Evolutionary conservation across 179 eudicot genomes (phyloP).

Genomic region (Gypsophila paniculata): DNA sequence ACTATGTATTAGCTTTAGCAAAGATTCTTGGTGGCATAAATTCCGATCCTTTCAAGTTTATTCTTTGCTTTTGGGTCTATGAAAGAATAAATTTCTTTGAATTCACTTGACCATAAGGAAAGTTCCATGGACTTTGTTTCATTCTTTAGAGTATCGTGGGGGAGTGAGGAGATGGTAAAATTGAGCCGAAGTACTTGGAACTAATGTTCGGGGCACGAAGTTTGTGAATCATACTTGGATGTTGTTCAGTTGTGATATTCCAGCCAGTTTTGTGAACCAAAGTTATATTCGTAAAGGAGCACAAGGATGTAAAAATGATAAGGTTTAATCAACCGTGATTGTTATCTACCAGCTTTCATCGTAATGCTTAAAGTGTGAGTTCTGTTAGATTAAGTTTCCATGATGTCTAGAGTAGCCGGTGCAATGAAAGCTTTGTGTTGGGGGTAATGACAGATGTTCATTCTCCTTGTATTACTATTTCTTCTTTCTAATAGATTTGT

Average conservation of each 20-base stretch:
- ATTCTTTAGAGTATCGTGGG: not conserved
- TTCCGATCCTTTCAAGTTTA: not conserved
- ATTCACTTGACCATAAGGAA: not conserved
- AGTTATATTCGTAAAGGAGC: not conserved
- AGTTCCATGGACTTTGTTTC: not conserved
- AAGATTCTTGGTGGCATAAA: constrained; percentile 7
- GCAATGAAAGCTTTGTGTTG: no score
- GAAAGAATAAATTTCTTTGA: not conserved
- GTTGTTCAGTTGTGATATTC: not conserved
- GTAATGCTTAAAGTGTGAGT: not conserved
- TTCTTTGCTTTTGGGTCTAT: not conserved
- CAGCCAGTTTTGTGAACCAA: not conserved
- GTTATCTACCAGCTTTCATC: not conserved
- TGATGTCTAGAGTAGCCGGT: not conserved
- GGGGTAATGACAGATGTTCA: not conserved
- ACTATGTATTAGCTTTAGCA: not conserved
- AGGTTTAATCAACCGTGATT: not conserved
- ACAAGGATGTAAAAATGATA: not conserved
- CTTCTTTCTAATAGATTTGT: not conserved
- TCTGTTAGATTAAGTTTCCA: not conserved
- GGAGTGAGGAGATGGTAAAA: not conserved
- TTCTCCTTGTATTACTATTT: no score
- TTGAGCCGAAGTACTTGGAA: not conserved
- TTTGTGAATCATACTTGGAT: not conserved
- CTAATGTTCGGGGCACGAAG: not conserved